Percentiles rank a stretch among this genome's conserved stretches.
These are phyloP conservation scores for Pezicula rhizophila DNA, from an alignment of 2,329 filamentous ascomycete species.

Conservation along the genomic window DNA sequence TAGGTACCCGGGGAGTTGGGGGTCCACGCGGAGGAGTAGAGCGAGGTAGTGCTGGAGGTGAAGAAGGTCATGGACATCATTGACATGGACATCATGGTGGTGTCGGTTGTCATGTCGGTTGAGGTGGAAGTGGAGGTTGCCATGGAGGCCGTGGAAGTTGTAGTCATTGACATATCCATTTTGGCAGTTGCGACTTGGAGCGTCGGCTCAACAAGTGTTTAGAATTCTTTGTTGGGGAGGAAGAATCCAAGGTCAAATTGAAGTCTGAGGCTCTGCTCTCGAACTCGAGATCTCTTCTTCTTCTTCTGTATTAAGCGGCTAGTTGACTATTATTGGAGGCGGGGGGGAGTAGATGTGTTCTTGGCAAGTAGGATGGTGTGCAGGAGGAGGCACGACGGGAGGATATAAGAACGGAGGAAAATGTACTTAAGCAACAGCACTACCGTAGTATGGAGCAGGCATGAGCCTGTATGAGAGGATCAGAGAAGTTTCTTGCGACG, in stretches of 20 bases:
- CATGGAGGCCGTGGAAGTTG: constrained; percentile 1
- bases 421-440: constrained; percentile 10
- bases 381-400: too few relatives aligned
- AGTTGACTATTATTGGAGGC: background rate
- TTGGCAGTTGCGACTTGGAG: background rate
- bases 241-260: too few relatives aligned
- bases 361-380: constrained; percentile 1
- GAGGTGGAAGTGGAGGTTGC: constrained; percentile 7
- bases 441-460: background rate
- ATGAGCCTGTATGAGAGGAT: constrained; percentile 1
- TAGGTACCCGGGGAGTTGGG: constrained; percentile 66
- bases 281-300: too few relatives aligned
- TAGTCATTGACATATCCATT: constrained; percentile 8
- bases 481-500: background rate
- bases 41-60: constrained; percentile 51
- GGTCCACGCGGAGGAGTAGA: constrained; percentile 68
- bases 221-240: too few relatives aligned
- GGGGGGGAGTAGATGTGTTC: background rate
- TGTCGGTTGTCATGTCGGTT: constrained; percentile 29
- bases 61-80: constrained; percentile 59
- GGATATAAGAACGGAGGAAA: constrained; percentile 10
- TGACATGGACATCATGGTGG: constrained; percentile 37
- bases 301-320: too few relatives aligned
- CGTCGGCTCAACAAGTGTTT: background rate
- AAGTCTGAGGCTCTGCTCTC: too few relatives aligned